Percentiles rank a stretch among this genome's conserved stretches.
Conservation (phyloP, 352 stramenopile genomes). For the Pythium chondricola region DNA sequence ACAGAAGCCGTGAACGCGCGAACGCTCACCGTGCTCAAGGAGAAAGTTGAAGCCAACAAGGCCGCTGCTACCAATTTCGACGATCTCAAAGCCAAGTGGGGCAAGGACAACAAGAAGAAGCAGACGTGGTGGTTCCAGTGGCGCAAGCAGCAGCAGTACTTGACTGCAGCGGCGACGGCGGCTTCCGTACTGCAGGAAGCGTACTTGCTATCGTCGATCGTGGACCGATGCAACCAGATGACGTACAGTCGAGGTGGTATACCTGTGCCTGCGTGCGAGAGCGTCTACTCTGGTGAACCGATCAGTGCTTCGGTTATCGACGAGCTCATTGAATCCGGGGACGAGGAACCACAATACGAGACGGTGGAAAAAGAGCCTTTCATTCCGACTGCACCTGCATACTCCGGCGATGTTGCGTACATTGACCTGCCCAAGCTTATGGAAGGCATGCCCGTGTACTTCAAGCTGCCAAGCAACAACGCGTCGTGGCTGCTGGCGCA, state of each 20-base stretch:
- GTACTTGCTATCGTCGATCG: conserved; percentile 4
- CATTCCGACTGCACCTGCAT: background rate
- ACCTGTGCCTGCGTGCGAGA: background rate
- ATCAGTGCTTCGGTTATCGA: background rate
- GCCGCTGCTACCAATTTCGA: conserved; percentile 4
- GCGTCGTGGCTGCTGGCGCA: conserved; percentile 3
- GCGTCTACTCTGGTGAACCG: background rate
- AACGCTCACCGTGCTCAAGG: conserved; percentile 2
- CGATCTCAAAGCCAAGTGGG: conserved; percentile 1
- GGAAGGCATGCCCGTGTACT: conserved; percentile 6
- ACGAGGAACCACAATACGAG: background rate
- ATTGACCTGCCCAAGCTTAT: conserved; percentile 8
- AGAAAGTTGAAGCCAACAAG: conserved; percentile 5
- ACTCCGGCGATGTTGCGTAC: background rate
- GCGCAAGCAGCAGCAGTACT: conserved; percentile 8
- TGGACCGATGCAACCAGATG: conserved; percentile 1
- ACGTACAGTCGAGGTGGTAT: conserved; percentile 5
- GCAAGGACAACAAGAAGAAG: conserved; percentile 6
- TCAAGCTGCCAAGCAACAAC: conserved; percentile 8
- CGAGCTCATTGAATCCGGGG: background rate
- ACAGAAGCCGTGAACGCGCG: conserved; percentile 5
- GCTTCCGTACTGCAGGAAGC: conserved; percentile 6
- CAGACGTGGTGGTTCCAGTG: conserved; percentile 8
- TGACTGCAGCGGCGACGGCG: conserved; percentile 9
- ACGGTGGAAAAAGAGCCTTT: background rate